Conservation (phyloP, 1,284 basidiomycete species). For the Anthracocystis walkeri region DNA sequence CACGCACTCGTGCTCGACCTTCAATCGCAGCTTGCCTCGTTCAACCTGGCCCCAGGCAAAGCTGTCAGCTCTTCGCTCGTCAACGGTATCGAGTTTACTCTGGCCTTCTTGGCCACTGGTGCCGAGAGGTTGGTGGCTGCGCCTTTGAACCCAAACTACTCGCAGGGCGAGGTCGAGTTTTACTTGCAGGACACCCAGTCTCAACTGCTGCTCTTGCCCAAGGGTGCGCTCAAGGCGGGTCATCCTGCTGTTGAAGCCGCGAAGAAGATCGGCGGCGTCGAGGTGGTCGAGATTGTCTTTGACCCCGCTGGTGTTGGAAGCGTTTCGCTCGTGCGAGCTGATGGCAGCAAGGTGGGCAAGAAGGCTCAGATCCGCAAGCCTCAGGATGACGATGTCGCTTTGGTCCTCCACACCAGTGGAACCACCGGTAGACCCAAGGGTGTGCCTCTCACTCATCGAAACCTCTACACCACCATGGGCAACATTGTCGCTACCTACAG, state of each 20-base stretch:
- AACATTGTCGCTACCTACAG: constrained; percentile 73
- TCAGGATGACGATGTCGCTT: constrained; percentile 68
- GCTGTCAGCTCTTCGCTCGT: constrained; percentile 67
- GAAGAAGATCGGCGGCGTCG: constrained; percentile 48
- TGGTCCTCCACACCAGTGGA: constrained; percentile 75
- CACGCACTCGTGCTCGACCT: constrained; percentile 51
- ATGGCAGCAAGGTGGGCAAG: constrained; percentile 39
- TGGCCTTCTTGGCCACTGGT: constrained; percentile 70
- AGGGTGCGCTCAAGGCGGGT: constrained; percentile 50
- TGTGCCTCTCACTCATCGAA: constrained; percentile 76
- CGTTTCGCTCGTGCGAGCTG: constrained; percentile 43
- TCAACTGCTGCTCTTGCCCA: constrained; percentile 64
- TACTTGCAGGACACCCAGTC: constrained; percentile 70
- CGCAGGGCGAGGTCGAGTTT: constrained; percentile 68
- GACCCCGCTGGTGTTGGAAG: constrained; percentile 47
- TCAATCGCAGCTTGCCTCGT: constrained; percentile 58
- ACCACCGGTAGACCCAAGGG: constrained; percentile 75
- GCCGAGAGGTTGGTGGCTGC: constrained; percentile 69
- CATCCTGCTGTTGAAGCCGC: constrained; percentile 57
- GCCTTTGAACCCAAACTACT: constrained; percentile 72
- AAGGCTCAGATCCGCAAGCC: constrained; percentile 39
- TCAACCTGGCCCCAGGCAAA: constrained; percentile 42
- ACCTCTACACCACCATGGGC: constrained; percentile 75
- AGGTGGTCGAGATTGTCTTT: constrained; percentile 65
- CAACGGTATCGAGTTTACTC: constrained; percentile 70